Conservation (phyloP, 2,329 filamentous ascomycete genomes). For the Parastagonospora nodorum region DNA sequence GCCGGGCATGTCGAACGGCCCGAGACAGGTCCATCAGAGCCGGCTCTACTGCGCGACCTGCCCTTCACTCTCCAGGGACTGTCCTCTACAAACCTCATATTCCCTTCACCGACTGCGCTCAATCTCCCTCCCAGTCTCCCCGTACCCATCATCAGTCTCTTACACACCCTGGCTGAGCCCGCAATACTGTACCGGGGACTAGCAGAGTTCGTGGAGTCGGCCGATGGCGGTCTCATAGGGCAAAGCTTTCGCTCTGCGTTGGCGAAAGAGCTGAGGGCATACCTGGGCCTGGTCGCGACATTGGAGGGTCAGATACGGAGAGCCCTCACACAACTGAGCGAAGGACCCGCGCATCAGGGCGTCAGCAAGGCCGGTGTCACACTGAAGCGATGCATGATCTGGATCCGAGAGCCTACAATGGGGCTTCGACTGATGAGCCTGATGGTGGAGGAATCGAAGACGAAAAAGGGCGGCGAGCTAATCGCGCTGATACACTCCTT, state of each 20-base stretch:
- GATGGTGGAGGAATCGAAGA: constrained; percentile 88
- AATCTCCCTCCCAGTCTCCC: constrained; percentile 80
- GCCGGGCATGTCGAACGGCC: constrained; percentile 10
- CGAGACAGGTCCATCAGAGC: constrained; percentile 47
- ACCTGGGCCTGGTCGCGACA: constrained; percentile 87
- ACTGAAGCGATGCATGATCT: constrained; percentile 91
- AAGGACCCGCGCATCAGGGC: constrained; percentile 68
- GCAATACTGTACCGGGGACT: constrained; percentile 87
- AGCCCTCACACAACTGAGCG: constrained; percentile 75
- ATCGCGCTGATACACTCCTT: constrained; percentile 94
- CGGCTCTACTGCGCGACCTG: constrained; percentile 66
- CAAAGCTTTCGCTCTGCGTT: constrained; percentile 92
- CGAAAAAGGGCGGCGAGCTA: constrained; percentile 83
- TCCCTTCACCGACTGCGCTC: constrained; percentile 70
- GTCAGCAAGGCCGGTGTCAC: constrained; percentile 90
- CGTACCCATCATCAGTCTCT: constrained; percentile 79
- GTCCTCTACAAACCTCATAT: constrained; percentile 82
- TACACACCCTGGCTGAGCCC: constrained; percentile 90
- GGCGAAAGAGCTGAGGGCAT: constrained; percentile 81
- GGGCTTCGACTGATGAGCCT: constrained; percentile 89
- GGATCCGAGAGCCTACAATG: constrained; percentile 97
- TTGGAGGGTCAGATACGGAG: constrained; percentile 89
- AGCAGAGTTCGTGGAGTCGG: constrained; percentile 79
- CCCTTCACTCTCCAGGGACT: constrained; percentile 93
- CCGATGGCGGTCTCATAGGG: constrained; percentile 81